A percentile compares a stretch with the other conserved stretches of the same genome.
phyloP scores from a whole-genome alignment of 2,329 filamentous ascomycete genomes.

The Herpotrichia juniperi region DNA sequence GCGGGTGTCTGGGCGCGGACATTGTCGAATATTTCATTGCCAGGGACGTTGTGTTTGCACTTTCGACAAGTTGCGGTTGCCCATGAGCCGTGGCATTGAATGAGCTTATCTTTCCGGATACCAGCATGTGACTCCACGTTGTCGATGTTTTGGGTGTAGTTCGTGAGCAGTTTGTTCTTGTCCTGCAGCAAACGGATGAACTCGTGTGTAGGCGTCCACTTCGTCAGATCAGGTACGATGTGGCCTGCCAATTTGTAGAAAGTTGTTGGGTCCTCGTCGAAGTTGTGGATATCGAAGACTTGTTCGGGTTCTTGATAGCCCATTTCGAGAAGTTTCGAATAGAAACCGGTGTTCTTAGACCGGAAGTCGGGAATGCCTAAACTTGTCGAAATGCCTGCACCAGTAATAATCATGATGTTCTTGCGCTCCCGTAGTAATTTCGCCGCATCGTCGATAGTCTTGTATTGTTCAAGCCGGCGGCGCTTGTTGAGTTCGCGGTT shows the following conservation, averaged over 20 bases:
- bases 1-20: constrained; percentile 79
- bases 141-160: constrained; percentile 99
- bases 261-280: constrained; percentile 81
- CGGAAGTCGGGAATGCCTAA: constrained; percentile 97
- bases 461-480: constrained; percentile 78
- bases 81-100: constrained; percentile 97
- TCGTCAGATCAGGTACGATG: constrained; percentile 80
- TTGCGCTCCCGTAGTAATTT: constrained; percentile 72
- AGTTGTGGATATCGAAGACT: constrained; percentile 90
- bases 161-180: constrained; percentile 87
- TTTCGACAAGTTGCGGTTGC: constrained; percentile 88
- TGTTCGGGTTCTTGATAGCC: constrained; percentile 87
- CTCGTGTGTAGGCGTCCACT: constrained; percentile 88
- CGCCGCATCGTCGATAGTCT: constrained; percentile 87
- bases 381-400: constrained; percentile 94
- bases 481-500: constrained; percentile 81
- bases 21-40: constrained; percentile 78
- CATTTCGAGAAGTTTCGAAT: constrained; percentile 80
- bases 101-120: constrained; percentile 77
- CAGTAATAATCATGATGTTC: constrained; percentile 93
- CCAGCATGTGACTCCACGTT: constrained; percentile 90
- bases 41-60: constrained; percentile 75
- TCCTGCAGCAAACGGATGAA: constrained; percentile 91
- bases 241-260: constrained; percentile 94
- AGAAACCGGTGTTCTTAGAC: constrained; percentile 90